Evolutionary conservation across 2,329 filamentous ascomycete species (phyloP).

Genomic region (Penicillium capsulatum): DNA sequence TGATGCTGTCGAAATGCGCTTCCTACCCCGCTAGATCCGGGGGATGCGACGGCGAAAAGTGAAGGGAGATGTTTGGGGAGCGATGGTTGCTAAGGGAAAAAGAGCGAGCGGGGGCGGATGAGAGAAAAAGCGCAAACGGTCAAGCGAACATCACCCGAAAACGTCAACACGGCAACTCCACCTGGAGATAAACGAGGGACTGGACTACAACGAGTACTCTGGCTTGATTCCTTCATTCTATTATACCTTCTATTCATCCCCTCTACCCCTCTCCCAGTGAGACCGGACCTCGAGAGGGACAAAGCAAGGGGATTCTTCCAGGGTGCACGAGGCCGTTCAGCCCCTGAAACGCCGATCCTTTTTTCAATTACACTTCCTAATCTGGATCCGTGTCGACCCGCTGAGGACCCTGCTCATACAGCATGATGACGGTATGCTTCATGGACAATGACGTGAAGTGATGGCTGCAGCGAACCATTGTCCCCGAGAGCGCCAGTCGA

Average conservation of each 20-base stretch:
- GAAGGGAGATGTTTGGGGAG: slow-evolving; percentile 31
- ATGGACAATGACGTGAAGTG: slow-evolving; percentile 11
- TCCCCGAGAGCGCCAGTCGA: no score
- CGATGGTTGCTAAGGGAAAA: slow-evolving; percentile 12
- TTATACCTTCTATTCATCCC: slow-evolving; percentile 7
- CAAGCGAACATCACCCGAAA: slow-evolving; percentile 22
- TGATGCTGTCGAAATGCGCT: slow-evolving; percentile 20
- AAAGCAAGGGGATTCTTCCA: not conserved
- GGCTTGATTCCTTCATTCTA: slow-evolving; percentile 7
- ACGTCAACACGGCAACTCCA: slow-evolving; percentile 12
- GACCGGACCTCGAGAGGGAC: not conserved
- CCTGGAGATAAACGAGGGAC: slow-evolving; percentile 2
- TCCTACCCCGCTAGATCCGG: slow-evolving; percentile 20
- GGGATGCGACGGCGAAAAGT: slow-evolving; percentile 51
- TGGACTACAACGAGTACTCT: no score
- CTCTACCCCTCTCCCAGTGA: not conserved
- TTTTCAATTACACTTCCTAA: not conserved
- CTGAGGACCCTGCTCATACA: not conserved
- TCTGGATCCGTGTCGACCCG: slow-evolving; percentile 5
- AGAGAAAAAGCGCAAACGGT: slow-evolving; percentile 23
- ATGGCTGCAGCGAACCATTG: slow-evolving; percentile 1
- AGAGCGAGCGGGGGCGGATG: slow-evolving; percentile 20
- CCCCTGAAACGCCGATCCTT: not conserved
- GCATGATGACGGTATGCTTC: slow-evolving; percentile 13
- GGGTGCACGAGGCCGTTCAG: not conserved